These are phyloP conservation scores for Dentipellis sp. DNA, from an alignment of 768 basidiomycete species.

Conservation along the genomic window DNA sequence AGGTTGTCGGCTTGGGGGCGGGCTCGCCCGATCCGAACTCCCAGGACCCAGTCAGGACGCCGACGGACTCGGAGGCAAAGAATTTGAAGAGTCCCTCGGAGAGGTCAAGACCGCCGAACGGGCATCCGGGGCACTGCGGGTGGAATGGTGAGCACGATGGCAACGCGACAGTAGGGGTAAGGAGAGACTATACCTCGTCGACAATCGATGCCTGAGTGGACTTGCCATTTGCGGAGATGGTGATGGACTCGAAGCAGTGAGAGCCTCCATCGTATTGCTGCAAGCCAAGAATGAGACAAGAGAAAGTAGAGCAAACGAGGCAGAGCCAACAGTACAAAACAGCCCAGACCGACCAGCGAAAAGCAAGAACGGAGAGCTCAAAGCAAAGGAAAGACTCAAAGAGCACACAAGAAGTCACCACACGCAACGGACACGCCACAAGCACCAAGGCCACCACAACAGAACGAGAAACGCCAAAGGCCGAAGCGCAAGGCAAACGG, in stretches of 20 bases:
- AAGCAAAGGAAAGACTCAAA: background rate
- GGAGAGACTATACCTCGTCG: conserved; percentile 18
- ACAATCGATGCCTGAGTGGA: conserved; percentile 22
- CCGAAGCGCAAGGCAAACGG: conserved; percentile 28
- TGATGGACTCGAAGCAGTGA: conserved; percentile 26
- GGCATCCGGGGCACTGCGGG: conserved; percentile 54
- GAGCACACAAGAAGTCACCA: conserved; percentile 34
- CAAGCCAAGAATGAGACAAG: background rate
- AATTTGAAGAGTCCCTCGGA: conserved; percentile 45
- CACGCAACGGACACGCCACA: conserved; percentile 35
- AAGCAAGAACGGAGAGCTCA: background rate
- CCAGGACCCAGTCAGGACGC: conserved; percentile 46
- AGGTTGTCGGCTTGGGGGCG: background rate
- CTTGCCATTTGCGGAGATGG: conserved; percentile 27
- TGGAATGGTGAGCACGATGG: background rate
- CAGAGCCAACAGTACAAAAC: background rate
- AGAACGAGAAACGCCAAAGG: conserved; percentile 42
- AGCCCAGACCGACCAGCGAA: conserved; percentile 47
- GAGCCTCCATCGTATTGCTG: conserved; percentile 22
- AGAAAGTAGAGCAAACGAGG: background rate
- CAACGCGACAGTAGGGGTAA: background rate
- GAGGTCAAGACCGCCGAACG: conserved; percentile 52
- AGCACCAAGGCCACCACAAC: conserved; percentile 48
- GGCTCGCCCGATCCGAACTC: conserved; percentile 18
- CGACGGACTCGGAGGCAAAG: conserved; percentile 34